Base-by-base conservation (phyloP, 177 flowering plant genomes). In the Telopea speciosissima region DNA sequence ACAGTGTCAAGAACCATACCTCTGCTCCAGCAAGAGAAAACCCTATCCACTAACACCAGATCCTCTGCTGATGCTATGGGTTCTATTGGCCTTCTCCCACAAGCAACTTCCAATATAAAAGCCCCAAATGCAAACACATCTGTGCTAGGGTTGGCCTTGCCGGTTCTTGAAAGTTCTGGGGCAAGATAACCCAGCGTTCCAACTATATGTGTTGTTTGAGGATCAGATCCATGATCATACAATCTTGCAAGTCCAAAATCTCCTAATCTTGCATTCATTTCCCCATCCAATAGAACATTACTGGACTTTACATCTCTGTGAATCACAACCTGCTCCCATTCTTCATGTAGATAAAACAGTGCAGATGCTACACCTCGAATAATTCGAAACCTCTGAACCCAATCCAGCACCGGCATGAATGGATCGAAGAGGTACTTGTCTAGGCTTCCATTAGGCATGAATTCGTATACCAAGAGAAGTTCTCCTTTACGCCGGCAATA, bases 101-200 rank as follows among this genome's bases (percentile, higher is more conserved):
- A 70, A 10, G 68, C 70, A 25, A 80, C 75, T 45, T 80, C 82
- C 0, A 80, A 76, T 61, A 72, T 8, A 19, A 80, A 66, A 0
- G 70, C 76, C 1, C 82, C 82, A 23, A 74, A 77, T 0, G 78
- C 70, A 56, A 69, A 80, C 54, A 80, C 80, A 42, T 80, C 82
- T 0, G 70, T 54, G 42, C 65, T 66, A 1, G 69, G 69, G 0
- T 72, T 77, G 24, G 78, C 74, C 78, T 72, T 77, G 2, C 78
- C 72, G 0, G 76, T 74, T 45, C 73, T 49, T 2, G 49, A 24
- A 19, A 61, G 42, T 73, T 71, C 73, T 12, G 68, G 81, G 1
- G 80, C 80, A 0, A 74, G 59, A 40, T 77, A 77, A 3, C 77
- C 80, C 17, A 74, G 17, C 2, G 77, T 77, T 11, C 77, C 77